Conservation (phyloP, 495 filamentous ascomycete species). For the Xylaria curta region DNA sequence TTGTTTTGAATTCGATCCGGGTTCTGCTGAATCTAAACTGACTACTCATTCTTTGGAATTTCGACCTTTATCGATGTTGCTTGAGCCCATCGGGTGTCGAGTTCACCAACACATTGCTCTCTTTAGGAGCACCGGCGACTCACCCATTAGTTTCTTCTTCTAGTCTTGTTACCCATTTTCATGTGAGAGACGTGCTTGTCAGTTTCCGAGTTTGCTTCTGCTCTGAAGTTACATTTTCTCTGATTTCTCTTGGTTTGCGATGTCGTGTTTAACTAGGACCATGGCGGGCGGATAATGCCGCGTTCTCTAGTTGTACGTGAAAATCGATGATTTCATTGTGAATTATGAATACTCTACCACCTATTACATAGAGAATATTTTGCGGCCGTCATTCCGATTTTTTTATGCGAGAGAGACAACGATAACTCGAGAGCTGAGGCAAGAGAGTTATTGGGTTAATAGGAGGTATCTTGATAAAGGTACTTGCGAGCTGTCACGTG, state of each 20-base stretch:
- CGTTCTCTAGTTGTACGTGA: not conserved
- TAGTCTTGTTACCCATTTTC: not conserved
- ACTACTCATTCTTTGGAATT: not conserved
- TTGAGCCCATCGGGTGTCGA: not conserved
- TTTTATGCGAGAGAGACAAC: too few relatives aligned
- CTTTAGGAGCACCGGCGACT: not conserved
- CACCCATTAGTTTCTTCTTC: not conserved
- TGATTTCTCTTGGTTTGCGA: too few relatives aligned
- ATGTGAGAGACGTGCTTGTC: not conserved
- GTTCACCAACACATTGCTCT: not conserved
- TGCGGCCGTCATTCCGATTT: not conserved
- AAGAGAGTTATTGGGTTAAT: too few relatives aligned
- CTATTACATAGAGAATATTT: not conserved
- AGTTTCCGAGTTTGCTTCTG: not conserved
- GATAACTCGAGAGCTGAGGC: too few relatives aligned
- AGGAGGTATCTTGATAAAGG: too few relatives aligned
- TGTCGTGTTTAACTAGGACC: not conserved
- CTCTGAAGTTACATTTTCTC: not conserved
- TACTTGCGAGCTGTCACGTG: not conserved
- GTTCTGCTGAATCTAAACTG: not conserved
- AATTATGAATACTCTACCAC: not conserved
- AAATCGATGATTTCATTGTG: not conserved
- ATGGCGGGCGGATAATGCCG: too few relatives aligned
- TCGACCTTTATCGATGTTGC: not conserved
- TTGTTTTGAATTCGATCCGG: not conserved